Percentiles rank a stretch among this genome's conserved stretches.
phyloP scores from a whole-genome alignment of 116 monocot species.

The Posidonia oceanica region DNA sequence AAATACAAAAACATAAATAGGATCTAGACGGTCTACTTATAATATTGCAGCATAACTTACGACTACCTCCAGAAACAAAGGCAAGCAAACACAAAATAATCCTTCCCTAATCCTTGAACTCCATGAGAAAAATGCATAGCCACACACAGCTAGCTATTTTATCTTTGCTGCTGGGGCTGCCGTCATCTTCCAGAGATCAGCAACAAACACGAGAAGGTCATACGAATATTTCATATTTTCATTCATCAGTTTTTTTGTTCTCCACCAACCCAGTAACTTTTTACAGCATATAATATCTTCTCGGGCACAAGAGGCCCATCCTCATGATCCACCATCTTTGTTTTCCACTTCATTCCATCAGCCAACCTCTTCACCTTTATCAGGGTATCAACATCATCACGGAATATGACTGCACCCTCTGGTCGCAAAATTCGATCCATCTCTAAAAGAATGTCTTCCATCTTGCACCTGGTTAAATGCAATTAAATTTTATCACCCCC shows the following conservation, averaged over 20 bases:
- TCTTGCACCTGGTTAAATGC: constrained; percentile 32
- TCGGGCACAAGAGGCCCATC: constrained; percentile 52
- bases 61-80: background rate
- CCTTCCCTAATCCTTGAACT: background rate
- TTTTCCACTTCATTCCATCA: constrained; percentile 56
- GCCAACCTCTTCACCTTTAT: constrained; percentile 46
- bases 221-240: background rate
- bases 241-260: constrained; percentile 13
- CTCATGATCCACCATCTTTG: constrained; percentile 59
- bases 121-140: background rate
- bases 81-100: background rate
- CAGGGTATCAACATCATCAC: constrained; percentile 46
- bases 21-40: background rate
- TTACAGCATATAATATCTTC: constrained; percentile 62
- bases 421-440: constrained; percentile 72
- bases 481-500: background rate
- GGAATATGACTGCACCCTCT: constrained; percentile 60
- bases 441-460: constrained; percentile 70
- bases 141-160: background rate
- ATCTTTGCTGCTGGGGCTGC: background rate
- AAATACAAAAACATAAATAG: background rate
- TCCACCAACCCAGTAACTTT: constrained; percentile 57
- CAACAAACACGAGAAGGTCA: background rate
- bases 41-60: background rate
- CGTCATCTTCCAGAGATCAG: background rate